These are phyloP conservation scores for Calophaca sinica DNA, from an alignment of 306 rosid species.

Conservation along the genomic window DNA sequence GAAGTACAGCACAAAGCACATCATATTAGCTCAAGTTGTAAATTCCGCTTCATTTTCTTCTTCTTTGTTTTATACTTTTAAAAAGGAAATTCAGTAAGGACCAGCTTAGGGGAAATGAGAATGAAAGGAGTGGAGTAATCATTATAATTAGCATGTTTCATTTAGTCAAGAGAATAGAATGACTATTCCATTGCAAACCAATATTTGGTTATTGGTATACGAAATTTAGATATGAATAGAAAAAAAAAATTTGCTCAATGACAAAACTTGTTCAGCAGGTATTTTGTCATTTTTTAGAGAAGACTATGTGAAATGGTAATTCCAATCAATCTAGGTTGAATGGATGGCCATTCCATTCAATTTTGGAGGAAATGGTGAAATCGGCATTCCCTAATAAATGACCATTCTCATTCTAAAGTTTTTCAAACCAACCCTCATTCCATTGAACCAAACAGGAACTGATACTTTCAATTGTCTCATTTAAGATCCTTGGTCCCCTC, in stretches of 20 bases:
- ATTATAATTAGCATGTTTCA: constrained; percentile 12
- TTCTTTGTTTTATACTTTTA: neutral
- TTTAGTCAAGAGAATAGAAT: constrained; percentile 8
- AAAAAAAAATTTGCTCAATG: too few species aligned
- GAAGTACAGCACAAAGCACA: neutral
- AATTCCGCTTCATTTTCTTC: too few species aligned
- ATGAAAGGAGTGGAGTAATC: neutral
- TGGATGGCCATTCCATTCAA: too few species aligned
- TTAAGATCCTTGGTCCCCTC: constrained; percentile 12
- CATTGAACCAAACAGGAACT: constrained; percentile 17
- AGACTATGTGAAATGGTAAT: too few species aligned
- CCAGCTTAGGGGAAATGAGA: constrained; percentile 23
- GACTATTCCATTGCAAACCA: neutral
- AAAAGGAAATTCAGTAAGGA: constrained; percentile 12
- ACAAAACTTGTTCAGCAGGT: too few species aligned
- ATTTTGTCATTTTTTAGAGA: too few species aligned
- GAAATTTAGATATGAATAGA: too few species aligned
- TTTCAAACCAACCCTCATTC: too few species aligned
- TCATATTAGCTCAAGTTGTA: neutral
- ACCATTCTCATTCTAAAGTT: too few species aligned
- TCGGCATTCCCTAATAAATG: too few species aligned
- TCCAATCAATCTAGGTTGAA: too few species aligned
- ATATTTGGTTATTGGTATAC: neutral
- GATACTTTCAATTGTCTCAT: constrained; percentile 9
- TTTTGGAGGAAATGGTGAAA: too few species aligned